Percentiles rank a stretch among this genome's conserved stretches.
Conservation (phyloP, 208 protist genomes). For the Leishmania aethiopica region DNA sequence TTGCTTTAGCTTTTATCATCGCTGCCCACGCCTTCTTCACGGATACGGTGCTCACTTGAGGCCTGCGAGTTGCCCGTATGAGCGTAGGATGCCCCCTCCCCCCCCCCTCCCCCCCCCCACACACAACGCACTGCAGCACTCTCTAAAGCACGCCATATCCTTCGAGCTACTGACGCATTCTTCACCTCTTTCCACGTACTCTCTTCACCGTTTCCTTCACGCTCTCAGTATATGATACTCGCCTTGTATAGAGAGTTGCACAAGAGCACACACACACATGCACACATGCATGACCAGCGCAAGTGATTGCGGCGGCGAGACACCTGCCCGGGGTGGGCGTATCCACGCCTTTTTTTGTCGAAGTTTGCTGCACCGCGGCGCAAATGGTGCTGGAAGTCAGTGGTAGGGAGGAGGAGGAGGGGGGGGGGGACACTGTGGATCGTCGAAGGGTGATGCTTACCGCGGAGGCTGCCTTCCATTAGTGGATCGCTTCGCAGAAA, state of each 20-base stretch:
- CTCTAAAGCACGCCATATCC: neutral
- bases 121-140: neutral
- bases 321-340: neutral
- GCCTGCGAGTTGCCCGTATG: neutral
- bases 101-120: neutral
- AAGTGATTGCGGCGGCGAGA: neutral
- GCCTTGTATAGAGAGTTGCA: neutral
- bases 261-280: neutral
- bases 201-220: neutral
- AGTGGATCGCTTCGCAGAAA: slow-evolving; percentile 65
- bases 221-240: neutral
- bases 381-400: neutral
- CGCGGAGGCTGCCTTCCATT: slow-evolving; percentile 45
- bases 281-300: neutral
- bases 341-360: neutral
- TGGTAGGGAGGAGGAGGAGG: no score
- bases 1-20: neutral
- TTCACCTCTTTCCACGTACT: neutral
- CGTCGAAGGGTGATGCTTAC: slow-evolving; percentile 47
- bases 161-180: neutral
- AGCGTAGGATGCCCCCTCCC: neutral
- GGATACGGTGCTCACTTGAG: neutral
- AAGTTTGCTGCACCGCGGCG: neutral
- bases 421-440: neutral
- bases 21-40: neutral